These are phyloP conservation scores for Punctularia strigosozonata DNA, from an alignment of 768 basidiomycete species.

Conservation along the genomic window DNA sequence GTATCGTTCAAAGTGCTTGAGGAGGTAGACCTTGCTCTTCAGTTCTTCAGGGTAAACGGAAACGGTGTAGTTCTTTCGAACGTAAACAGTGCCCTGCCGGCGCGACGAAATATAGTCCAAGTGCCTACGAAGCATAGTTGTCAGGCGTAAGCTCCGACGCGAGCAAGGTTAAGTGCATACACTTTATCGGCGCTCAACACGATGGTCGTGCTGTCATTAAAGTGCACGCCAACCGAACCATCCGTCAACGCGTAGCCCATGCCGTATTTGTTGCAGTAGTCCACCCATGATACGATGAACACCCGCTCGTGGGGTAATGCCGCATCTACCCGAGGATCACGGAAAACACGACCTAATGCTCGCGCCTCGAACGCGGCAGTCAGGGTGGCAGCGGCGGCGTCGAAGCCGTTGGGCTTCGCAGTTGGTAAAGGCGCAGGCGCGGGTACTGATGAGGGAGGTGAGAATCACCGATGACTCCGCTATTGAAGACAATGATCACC, in stretches of 20 bases:
- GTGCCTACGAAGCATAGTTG: conserved; percentile 37
- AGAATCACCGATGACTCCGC: too few relatives aligned
- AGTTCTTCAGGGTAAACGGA: conserved; percentile 70
- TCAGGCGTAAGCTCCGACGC: conserved; percentile 2
- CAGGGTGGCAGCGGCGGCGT: conserved; percentile 43
- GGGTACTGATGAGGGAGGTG: too few relatives aligned
- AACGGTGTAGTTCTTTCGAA: conserved; percentile 62
- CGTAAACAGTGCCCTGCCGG: conserved; percentile 51
- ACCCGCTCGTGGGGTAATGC: conserved; percentile 55
- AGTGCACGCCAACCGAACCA: conserved; percentile 89
- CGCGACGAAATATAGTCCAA: conserved; percentile 80
- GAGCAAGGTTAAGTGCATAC: conserved; percentile 32
- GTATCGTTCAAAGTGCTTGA: conserved; percentile 90
- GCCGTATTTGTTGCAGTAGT: conserved; percentile 99
- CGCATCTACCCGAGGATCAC: conserved; percentile 44
- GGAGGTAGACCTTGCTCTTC: conserved; percentile 81
- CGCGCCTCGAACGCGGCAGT: conserved; percentile 59
- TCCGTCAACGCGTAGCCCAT: conserved; percentile 98
- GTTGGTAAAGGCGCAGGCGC: conserved; percentile 12
- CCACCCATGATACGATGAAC: conserved; percentile 98
- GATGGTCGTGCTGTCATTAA: conserved; percentile 88
- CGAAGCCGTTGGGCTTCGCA: conserved; percentile 50
- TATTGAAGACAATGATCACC: too few relatives aligned
- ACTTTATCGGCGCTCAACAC: conserved; percentile 78
- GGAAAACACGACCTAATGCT: conserved; percentile 50